phyloP scores from a whole-genome alignment of 495 filamentous ascomycete genomes.

The Clohesyomyces aquaticus region DNA sequence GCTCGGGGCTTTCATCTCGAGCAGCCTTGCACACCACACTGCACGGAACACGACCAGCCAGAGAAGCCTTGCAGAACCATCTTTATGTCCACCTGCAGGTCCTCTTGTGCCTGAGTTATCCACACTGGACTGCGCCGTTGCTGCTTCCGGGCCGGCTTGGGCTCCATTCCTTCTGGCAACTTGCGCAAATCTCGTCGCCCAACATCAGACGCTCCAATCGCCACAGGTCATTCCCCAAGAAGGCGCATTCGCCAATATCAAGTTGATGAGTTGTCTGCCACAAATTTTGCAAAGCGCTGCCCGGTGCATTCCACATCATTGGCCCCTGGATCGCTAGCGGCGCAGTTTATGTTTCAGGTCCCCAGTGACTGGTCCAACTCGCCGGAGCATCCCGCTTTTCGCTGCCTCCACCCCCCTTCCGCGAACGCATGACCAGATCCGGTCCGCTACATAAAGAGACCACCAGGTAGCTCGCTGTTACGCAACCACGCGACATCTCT shows the following conservation, averaged over 20 bases:
- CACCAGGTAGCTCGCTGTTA: constrained; percentile 16
- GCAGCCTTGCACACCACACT: neutral
- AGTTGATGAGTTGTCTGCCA: constrained; percentile 39
- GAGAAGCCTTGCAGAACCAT: too few relatives aligned
- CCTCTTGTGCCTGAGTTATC: too few relatives aligned
- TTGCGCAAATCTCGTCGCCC: too few relatives aligned
- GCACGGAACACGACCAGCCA: neutral
- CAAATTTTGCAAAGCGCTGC: constrained; percentile 21
- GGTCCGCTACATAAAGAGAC: constrained; percentile 33
- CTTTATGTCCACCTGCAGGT: too few relatives aligned
- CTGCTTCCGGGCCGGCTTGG: constrained; percentile 1
- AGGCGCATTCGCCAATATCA: constrained; percentile 33
- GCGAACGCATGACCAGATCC: constrained; percentile 34
- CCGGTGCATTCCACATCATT: constrained; percentile 27
- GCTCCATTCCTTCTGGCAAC: neutral
- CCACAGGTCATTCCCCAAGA: constrained; percentile 2
- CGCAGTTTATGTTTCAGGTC: constrained; percentile 38
- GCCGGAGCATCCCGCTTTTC: constrained; percentile 32
- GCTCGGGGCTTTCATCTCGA: neutral
- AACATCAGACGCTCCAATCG: constrained; percentile 33
- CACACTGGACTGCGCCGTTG: neutral
- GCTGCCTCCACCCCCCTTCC: constrained; percentile 1
- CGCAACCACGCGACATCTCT: too few relatives aligned
- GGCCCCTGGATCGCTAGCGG: constrained; percentile 31
- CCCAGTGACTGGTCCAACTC: constrained; percentile 23